Evolutionary conservation across 2,329 filamentous ascomycete genomes (phyloP).

Genomic region (Atkinsonella hypoxylon): DNA sequence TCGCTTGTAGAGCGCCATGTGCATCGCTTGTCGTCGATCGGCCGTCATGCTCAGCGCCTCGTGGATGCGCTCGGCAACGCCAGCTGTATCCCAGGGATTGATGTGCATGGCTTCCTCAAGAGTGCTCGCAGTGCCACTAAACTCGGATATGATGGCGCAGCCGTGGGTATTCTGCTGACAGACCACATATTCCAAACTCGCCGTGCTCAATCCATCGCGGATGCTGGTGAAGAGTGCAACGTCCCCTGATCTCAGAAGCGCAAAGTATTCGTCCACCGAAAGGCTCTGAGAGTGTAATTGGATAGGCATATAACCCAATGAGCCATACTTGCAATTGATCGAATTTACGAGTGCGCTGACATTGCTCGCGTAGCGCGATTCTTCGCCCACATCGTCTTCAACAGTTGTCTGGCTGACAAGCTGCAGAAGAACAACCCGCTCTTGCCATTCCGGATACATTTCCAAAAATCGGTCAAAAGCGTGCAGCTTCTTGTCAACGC

Average conservation of each 20-base stretch:
- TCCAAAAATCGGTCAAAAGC: conserved; percentile 87
- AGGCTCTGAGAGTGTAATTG: conserved; percentile 91
- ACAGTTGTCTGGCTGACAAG: conserved; percentile 74
- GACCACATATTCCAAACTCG: conserved; percentile 86
- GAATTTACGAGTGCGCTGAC: conserved; percentile 80
- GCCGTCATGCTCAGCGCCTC: conserved; percentile 64
- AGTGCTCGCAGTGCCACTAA: conserved; percentile 82
- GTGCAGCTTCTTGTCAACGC: conserved; percentile 85
- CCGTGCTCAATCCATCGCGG: conserved; percentile 94
- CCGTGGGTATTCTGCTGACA: conserved; percentile 80
- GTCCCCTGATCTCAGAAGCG: conserved; percentile 74
- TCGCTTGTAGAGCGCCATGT: conserved; percentile 4
- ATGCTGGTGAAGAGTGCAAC: conserved; percentile 90
- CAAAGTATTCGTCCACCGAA: conserved; percentile 81
- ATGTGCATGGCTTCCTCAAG: conserved; percentile 80
- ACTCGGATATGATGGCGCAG: conserved; percentile 90
- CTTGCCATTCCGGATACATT: conserved; percentile 77
- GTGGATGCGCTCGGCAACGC: conserved; percentile 73
- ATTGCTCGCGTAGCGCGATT: conserved; percentile 70
- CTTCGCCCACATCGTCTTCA: conserved; percentile 63
- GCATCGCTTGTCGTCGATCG: conserved; percentile 36
- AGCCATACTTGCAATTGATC: conserved; percentile 85
- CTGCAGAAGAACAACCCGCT: conserved; percentile 84
- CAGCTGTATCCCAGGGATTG: conserved; percentile 84
- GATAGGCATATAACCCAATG: conserved; percentile 78